A percentile compares a stretch with the other conserved stretches of the same genome.
These are phyloP conservation scores for Croton setiger DNA, from an alignment of 441 rosid species.

Conservation along the genomic window DNA sequence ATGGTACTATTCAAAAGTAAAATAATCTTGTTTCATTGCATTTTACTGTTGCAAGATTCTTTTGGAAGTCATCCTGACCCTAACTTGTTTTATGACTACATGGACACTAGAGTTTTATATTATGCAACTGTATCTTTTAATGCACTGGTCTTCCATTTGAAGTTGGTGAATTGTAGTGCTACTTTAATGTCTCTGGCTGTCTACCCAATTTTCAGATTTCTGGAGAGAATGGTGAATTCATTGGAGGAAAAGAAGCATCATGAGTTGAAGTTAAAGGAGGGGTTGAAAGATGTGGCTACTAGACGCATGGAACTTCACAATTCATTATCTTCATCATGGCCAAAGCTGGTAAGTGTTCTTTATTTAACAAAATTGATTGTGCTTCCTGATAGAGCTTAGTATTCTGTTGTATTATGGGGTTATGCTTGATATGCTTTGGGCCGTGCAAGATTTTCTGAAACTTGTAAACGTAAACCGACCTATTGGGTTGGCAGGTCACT, in stretches of 20 bases:
- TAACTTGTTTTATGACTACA: neutral
- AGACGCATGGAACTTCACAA: conserved; percentile 93
- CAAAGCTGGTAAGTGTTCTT: conserved; percentile 63
- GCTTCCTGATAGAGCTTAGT: conserved; percentile 3
- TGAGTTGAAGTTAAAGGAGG: conserved; percentile 73
- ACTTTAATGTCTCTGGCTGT: conserved; percentile 15
- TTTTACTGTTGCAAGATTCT: neutral
- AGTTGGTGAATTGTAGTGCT: conserved; percentile 7
- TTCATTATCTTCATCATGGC: conserved; percentile 88
- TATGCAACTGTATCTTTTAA: neutral
- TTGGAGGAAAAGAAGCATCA: conserved; percentile 91
- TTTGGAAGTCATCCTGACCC: neutral
- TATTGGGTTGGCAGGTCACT: too few relatives aligned
- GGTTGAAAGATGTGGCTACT: conserved; percentile 71
- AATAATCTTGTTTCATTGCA: neutral
- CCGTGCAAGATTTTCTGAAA: too few relatives aligned
- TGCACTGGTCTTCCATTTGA: conserved; percentile 3
- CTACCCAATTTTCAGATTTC: conserved; percentile 52
- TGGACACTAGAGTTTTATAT: neutral
- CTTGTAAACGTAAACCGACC: too few relatives aligned
- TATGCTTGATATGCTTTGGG: neutral
- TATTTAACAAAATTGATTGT: conserved; percentile 7
- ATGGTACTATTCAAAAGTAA: neutral
- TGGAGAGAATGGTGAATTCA: conserved; percentile 76
- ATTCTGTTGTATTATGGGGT: conserved; percentile 6